Conservation (phyloP, 805 yeast species). For the Ogataea siamensis region DNA sequence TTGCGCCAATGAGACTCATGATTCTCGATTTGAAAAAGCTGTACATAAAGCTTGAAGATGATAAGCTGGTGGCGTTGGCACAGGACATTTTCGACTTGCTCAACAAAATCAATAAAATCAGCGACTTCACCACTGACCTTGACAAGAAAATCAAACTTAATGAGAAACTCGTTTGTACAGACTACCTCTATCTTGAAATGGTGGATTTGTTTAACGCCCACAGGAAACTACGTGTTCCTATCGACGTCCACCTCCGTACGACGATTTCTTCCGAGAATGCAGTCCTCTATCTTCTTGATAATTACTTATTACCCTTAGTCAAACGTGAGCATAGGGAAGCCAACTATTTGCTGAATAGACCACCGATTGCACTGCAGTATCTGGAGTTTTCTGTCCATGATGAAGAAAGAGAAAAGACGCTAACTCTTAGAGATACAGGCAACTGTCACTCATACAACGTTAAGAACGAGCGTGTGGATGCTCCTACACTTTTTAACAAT, state of each 20-base stretch:
- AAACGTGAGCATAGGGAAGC: slow-evolving; percentile 21
- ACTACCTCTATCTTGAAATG: slow-evolving; percentile 31
- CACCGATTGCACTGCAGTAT: slow-evolving; percentile 33
- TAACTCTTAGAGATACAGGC: slow-evolving; percentile 27
- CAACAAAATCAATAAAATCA: slow-evolving; percentile 26
- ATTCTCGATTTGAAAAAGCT: slow-evolving; percentile 25
- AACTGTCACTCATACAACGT: slow-evolving; percentile 20
- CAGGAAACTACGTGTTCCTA: slow-evolving; percentile 27
- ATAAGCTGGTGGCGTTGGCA: slow-evolving; percentile 13
- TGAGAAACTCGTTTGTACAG: slow-evolving; percentile 31
- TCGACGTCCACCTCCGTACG: slow-evolving; percentile 22
- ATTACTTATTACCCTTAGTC: slow-evolving; percentile 27
- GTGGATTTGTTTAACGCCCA: slow-evolving; percentile 31
- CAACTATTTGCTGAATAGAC: slow-evolving; percentile 22
- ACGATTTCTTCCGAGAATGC: slow-evolving; percentile 42
- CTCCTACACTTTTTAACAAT: slow-evolving; percentile 24
- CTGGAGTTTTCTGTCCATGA: slow-evolving; percentile 16
- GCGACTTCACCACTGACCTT: slow-evolving; percentile 32
- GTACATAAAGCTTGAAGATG: slow-evolving; percentile 23
- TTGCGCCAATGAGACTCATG: slow-evolving; percentile 31
- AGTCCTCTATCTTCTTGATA: slow-evolving; percentile 40
- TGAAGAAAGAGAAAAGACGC: slow-evolving; percentile 19
- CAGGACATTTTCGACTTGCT: slow-evolving; percentile 21
- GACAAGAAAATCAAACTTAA: slow-evolving; percentile 32
- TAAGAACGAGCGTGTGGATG: slow-evolving; percentile 22